Base-by-base conservation (phyloP, 306 rosid genomes). In the Castanopsis chinensis region DNA sequence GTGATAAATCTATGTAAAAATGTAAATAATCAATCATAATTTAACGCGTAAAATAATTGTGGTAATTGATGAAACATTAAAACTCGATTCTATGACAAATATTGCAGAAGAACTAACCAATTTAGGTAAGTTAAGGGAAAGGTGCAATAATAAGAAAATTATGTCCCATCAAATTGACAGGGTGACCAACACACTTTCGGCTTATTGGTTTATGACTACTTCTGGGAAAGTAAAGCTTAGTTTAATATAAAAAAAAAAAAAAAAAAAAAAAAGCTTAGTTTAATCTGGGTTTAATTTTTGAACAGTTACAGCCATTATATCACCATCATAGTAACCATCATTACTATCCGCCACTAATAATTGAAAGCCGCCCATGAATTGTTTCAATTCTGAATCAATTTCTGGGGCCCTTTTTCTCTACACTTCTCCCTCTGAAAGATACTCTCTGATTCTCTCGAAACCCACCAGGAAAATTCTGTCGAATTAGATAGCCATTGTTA, bases 321-420 rank as follows among this genome's bases (percentile, higher is more conserved):
- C 80, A 79, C 81, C 41, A 67, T 75, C 73, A 11, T 23, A 57
- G 77, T 78, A 57, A 81, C 70, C 67, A 83, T 74, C 77, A 43
- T 21, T 51, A 41, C 59, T 72, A 76, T 43, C 70, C 18, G 56
- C 70, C 56, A 63, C 82, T 33, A n/a, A 69, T 73, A 32, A 27
- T n/a, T 75, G 41, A 60, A 56, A 71, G 35, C 72, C 85, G 45
- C 75, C 84, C 43, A 73, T 74, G 28, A 83, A 74, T 71, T 33
- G 57, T 76, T 78, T 76, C 86, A 78, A 78, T 58, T 54, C 60
- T 74, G 79, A 75, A 82, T 84, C 81, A 68, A 86, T 45, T 21
- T 76, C 12, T 51, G 69, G 90, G 87, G 76, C 33, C 84, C 79
- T 56, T 78, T 56, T 73, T 84, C 56, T 63, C 81, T 49, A 76